A percentile compares a stretch with the other conserved stretches of the same genome.
phyloP scores from a whole-genome alignment of 768 basidiomycete genomes.

The Leccinum incarnatum region DNA sequence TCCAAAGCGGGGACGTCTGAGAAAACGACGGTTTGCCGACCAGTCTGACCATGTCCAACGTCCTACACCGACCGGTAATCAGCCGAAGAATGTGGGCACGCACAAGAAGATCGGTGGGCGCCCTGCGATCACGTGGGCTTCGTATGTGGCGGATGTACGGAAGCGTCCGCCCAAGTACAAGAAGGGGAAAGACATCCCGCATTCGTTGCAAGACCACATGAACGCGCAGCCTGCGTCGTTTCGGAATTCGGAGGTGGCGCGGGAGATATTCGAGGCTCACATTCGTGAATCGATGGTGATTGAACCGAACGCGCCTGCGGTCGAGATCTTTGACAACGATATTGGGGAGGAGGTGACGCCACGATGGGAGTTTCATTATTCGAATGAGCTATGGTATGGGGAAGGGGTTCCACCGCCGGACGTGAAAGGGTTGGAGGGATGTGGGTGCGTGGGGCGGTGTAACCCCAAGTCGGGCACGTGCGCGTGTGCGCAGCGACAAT shows the following conservation, averaged over 20 bases:
- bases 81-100: not conserved
- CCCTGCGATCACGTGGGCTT: conserved; percentile 24
- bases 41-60: not conserved
- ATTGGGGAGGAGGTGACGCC: conserved; percentile 71
- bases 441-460: conserved; percentile 73
- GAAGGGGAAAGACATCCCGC: conserved; percentile 53
- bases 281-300: conserved; percentile 63
- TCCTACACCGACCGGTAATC: not conserved
- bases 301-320: conserved; percentile 67
- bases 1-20: not conserved
- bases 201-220: conserved; percentile 62
- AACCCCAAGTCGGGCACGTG: conserved; percentile 74
- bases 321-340: conserved; percentile 59
- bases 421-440: conserved; percentile 54
- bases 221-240: conserved; percentile 47
- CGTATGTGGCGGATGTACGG: conserved; percentile 17
- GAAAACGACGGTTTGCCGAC: not conserved
- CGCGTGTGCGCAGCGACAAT: conserved; percentile 62
- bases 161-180: conserved; percentile 22
- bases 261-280: conserved; percentile 57
- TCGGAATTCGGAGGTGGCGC: conserved; percentile 42
- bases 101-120: conserved; percentile 3
- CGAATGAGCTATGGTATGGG: conserved; percentile 76
- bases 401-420: conserved; percentile 68
- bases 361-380: conserved; percentile 85